Evolutionary conservation across 129 eudicot species (phyloP).

Genomic region (Smallanthus sonchifolius): DNA sequence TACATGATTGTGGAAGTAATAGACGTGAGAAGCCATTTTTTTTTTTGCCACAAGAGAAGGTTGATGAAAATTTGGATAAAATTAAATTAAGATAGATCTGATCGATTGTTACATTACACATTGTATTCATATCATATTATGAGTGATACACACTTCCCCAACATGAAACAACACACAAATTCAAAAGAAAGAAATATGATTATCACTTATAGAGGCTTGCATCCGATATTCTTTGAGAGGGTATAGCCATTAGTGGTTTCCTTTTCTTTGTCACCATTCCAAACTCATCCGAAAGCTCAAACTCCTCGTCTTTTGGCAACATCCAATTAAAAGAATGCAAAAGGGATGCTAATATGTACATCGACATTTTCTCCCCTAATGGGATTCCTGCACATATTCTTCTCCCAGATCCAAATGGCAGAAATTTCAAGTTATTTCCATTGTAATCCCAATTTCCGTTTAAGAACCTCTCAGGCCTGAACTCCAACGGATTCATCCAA

Average conservation of each 20-base stretch:
- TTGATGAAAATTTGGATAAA: too few relatives aligned
- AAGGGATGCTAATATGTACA: conserved; percentile 37
- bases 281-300: conserved; percentile 54
- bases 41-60: too few relatives aligned
- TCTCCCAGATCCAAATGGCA: conserved; percentile 49
- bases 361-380: conserved; percentile 28
- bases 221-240: conserved; percentile 45
- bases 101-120: too few relatives aligned
- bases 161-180: too few relatives aligned
- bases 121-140: too few relatives aligned
- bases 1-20: too few relatives aligned
- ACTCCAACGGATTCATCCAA: conserved; percentile 42
- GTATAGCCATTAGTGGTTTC: conserved; percentile 50
- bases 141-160: too few relatives aligned
- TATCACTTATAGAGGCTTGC: too few relatives aligned
- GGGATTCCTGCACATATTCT: conserved; percentile 41
- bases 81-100: too few relatives aligned
- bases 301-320: conserved; percentile 29
- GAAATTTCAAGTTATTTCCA: conserved; percentile 34
- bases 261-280: conserved; percentile 68
- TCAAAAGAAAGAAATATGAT: too few relatives aligned
- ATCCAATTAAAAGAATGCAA: conserved; percentile 45
- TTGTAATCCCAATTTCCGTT: conserved; percentile 31
- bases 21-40: too few relatives aligned
- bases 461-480: conserved; percentile 42